phyloP scores from a whole-genome alignment of 805 yeast species.

The Ogataea pignaliae region DNA sequence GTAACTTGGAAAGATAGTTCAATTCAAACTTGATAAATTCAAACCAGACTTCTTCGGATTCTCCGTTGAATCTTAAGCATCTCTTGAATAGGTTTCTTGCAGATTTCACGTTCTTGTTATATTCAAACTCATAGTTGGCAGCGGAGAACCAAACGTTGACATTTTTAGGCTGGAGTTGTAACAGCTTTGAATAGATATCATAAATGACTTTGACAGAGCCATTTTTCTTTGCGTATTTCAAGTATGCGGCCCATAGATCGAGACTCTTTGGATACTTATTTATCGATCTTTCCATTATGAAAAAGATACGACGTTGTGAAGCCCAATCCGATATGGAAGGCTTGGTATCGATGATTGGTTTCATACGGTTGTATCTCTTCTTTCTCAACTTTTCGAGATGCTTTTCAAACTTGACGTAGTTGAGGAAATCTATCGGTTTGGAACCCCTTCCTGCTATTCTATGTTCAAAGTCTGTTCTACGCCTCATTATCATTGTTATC shows the following conservation, averaged over 20 bases:
- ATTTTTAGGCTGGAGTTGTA: constrained; percentile 88
- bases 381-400: constrained; percentile 73
- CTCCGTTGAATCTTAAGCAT: constrained; percentile 79
- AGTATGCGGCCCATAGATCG: constrained; percentile 72
- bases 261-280: constrained; percentile 74
- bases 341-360: constrained; percentile 50
- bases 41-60: constrained; percentile 68
- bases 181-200: constrained; percentile 68
- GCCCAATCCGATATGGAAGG: constrained; percentile 84
- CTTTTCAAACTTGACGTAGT: constrained; percentile 75
- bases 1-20: constrained; percentile 74
- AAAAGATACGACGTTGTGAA: constrained; percentile 72
- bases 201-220: constrained; percentile 71
- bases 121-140: constrained; percentile 89
- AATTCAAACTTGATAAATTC: constrained; percentile 87
- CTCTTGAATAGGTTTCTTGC: constrained; percentile 84
- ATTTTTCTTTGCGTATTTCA: constrained; percentile 60
- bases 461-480: constrained; percentile 95
- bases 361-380: constrained; percentile 63
- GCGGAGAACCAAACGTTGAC: constrained; percentile 91
- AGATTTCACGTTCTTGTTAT: constrained; percentile 81
- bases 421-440: constrained; percentile 67
- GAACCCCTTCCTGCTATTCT: constrained; percentile 81
- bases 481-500: constrained; percentile 78
- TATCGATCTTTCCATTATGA: constrained; percentile 79